Conservation (phyloP, 768 basidiomycete species). For the Mycena galopus region DNA sequence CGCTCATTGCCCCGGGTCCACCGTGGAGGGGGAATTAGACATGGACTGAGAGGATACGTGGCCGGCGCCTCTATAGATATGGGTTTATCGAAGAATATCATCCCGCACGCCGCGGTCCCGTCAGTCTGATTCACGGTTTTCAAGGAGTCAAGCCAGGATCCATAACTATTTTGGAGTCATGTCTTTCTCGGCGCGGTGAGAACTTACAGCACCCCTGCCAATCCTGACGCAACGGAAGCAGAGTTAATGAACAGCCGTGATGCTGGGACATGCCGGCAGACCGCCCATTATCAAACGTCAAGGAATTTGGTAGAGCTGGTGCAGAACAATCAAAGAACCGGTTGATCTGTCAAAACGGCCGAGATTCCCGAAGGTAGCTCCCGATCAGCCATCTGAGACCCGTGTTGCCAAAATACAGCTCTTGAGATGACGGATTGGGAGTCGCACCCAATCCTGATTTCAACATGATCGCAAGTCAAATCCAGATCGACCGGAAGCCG, state of each 20-base stretch:
- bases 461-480: no score
- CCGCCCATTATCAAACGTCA: background rate
- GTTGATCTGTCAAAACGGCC: background rate
- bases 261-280: background rate
- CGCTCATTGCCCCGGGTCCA: background rate
- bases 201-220: background rate
- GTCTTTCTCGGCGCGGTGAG: background rate
- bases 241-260: background rate
- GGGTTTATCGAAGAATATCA: background rate
- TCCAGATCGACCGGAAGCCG: no score
- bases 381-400: background rate
- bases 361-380: background rate
- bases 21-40: background rate
- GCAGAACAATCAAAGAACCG: background rate
- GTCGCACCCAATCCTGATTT: no score
- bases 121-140: background rate
- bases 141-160: background rate
- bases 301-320: no score
- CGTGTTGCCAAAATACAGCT: no score
- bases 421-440: no score
- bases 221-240: background rate
- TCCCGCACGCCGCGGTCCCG: background rate
- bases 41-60: background rate
- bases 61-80: background rate
- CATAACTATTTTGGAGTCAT: background rate